phyloP scores from a whole-genome alignment of 768 basidiomycete species.

The Calocybe indica region DNA sequence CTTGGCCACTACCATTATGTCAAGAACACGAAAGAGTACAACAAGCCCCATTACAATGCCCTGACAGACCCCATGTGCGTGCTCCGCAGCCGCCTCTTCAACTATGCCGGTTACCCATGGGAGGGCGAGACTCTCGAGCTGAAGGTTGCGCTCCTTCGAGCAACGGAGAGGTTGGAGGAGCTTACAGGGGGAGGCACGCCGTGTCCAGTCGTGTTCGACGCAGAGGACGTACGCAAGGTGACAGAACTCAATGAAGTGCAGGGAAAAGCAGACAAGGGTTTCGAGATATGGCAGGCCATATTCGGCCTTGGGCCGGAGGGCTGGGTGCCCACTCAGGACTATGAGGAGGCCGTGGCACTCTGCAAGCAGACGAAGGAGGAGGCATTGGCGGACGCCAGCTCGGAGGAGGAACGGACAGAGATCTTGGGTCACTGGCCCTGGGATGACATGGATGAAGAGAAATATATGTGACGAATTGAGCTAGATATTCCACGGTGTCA shows the following conservation, averaged over 20 bases:
- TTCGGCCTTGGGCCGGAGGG: slow-evolving; percentile 30
- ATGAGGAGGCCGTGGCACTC: slow-evolving; percentile 30
- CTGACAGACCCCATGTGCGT: slow-evolving; percentile 29
- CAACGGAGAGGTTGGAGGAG: slow-evolving; percentile 34
- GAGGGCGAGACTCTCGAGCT: slow-evolving; percentile 43
- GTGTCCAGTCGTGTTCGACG: slow-evolving; percentile 42
- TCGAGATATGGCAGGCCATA: slow-evolving; percentile 19
- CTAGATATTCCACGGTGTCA: too few relatives aligned
- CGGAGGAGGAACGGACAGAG: slow-evolving; percentile 32
- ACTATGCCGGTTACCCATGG: slow-evolving; percentile 38
- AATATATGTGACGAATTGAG: slow-evolving; percentile 26
- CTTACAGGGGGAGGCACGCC: slow-evolving; percentile 30
- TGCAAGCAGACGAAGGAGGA: slow-evolving; percentile 27
- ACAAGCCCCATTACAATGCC: slow-evolving; percentile 33
- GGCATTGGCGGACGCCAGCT: slow-evolving; percentile 19
- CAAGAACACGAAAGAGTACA: slow-evolving; percentile 36
- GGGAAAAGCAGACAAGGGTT: slow-evolving; percentile 21
- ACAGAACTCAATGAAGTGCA: slow-evolving; percentile 27
- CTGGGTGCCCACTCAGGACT: slow-evolving; percentile 38
- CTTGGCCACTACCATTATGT: slow-evolving; percentile 47
- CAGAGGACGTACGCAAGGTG: slow-evolving; percentile 37
- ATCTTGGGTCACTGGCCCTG: slow-evolving; percentile 36
- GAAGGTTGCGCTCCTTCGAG: slow-evolving; percentile 39
- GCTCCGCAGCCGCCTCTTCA: slow-evolving; percentile 38
- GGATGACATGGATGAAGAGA: slow-evolving; percentile 44